Evolutionary conservation across 139 green algal genomes (phyloP), one percentile per base, ranked within the genome.

Genomic region (Trebouxia sp.): DNA sequence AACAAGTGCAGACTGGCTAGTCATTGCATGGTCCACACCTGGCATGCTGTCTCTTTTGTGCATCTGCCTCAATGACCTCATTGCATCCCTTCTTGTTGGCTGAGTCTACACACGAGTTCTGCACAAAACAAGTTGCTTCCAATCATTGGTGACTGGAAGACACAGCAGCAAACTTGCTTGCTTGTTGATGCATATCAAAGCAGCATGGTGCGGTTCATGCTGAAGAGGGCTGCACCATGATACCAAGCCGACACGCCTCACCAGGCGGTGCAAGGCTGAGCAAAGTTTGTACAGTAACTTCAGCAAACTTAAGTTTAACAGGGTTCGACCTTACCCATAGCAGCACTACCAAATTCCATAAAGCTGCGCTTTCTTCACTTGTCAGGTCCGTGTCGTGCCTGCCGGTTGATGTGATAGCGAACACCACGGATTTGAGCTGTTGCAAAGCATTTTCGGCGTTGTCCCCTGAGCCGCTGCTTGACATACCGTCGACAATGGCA

Each of bases 91-190:
- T 35, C 9, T 41, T 14, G 35, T 81, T 72, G 24, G 35, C 43
- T 24, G 28, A 22, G n/a, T 81, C 76, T 24, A 81, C 76, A 72
- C 76, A 81, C n/a, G 35, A n/a, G 37, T 81, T 81, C 76, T 81
- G 76, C 76, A 81, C 0, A 26, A 11, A 72, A 35, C 35, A 26
- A 45, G 5, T 0, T 14, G 1, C 1, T 35, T 45, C 12, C 6
- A 2, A 24, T 14, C 35, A 41, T 7, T 17, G 12, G 30, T 39
- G 28, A 2, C 53, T 65, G 6, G 3, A 26, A 65, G 15, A 65
- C 7, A 65, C n/a, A n/a, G n/a, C n/a, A n/a, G n/a, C n/a, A n/a
- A n/a, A n/a, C n/a, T n/a, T n/a, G n/a, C n/a, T n/a, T n/a, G n/a
- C n/a, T n/a, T n/a, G n/a, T n/a, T n/a, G n/a, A 11, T 53, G 47